Conservation (phyloP, 768 basidiomycete species). For the Gelatoporia subvermispora region DNA sequence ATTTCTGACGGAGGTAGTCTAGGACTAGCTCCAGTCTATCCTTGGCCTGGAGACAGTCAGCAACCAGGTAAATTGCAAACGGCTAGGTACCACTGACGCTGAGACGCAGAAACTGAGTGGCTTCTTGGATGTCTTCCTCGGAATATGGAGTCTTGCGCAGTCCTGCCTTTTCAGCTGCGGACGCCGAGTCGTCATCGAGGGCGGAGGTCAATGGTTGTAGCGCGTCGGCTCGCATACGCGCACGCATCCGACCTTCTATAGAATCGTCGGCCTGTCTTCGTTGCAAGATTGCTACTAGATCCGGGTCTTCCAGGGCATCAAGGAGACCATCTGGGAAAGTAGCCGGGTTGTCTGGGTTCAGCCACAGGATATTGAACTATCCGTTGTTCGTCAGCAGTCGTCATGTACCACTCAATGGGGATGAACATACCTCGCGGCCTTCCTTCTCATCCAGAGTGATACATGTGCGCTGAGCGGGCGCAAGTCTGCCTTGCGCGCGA, state of each 20-base stretch:
- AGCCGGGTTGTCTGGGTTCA: constrained; percentile 60
- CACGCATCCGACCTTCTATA: constrained; percentile 49
- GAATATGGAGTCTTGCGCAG: constrained; percentile 34
- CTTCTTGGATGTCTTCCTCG: constrained; percentile 60
- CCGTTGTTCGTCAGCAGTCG: not conserved
- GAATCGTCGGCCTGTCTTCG: constrained; percentile 19
- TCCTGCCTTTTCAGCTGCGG: constrained; percentile 20
- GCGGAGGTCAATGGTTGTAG: constrained; percentile 41
- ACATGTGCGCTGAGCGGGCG: constrained; percentile 73
- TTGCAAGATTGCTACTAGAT: constrained; percentile 19
- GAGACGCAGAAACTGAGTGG: constrained; percentile 59
- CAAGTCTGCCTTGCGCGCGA: constrained; percentile 65
- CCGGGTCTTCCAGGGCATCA: constrained; percentile 47
- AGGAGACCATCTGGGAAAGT: constrained; percentile 64
- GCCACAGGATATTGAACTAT: constrained; percentile 80
- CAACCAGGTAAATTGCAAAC: not conserved
- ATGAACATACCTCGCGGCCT: constrained; percentile 53
- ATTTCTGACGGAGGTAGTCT: constrained; percentile 64
- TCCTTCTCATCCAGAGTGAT: constrained; percentile 67
- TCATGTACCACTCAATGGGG: not conserved
- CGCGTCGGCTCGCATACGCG: constrained; percentile 73
- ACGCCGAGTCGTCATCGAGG: constrained; percentile 30
- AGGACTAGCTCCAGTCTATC: constrained; percentile 66
- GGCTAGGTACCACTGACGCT: constrained; percentile 36
- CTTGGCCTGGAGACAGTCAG: constrained; percentile 45